A percentile compares a stretch with the other conserved stretches of the same genome.
Evolutionary conservation across 1,139 yeast species (phyloP).

Genomic region (Lodderomyces margitis): DNA sequence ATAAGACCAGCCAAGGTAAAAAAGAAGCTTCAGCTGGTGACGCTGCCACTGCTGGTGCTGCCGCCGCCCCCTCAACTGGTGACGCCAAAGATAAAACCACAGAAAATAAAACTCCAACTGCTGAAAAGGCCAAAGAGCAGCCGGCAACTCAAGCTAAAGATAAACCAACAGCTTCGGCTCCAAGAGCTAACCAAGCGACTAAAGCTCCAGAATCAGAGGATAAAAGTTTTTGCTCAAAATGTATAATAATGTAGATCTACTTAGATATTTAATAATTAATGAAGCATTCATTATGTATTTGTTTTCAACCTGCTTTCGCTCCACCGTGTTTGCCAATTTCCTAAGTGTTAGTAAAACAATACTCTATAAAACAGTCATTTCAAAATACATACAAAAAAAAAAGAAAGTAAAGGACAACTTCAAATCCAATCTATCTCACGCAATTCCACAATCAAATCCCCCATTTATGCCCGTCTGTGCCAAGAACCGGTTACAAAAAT

Average conservation of each 20-base stretch:
- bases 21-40: slow-evolving; percentile 31
- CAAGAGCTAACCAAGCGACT: slow-evolving; percentile 21
- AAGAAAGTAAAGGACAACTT: slow-evolving; percentile 4
- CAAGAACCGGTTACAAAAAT: slow-evolving; percentile 1
- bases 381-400: slow-evolving; percentile 10
- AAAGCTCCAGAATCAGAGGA: slow-evolving; percentile 20
- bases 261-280: slow-evolving; percentile 7
- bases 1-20: background rate
- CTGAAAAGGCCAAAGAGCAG: slow-evolving; percentile 12
- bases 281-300: too few relatives aligned
- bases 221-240: slow-evolving; percentile 27
- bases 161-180: slow-evolving; percentile 5
- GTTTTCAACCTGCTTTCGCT: background rate
- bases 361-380: background rate
- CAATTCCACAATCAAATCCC: slow-evolving; percentile 1
- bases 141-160: slow-evolving; percentile 5
- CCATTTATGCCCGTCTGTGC: background rate
- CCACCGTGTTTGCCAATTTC: background rate
- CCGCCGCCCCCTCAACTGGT: slow-evolving; percentile 10
- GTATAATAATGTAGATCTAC: slow-evolving; percentile 24
- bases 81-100: slow-evolving; percentile 7
- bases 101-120: slow-evolving; percentile 13
- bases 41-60: slow-evolving; percentile 25
- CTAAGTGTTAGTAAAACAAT: slow-evolving; percentile 4
- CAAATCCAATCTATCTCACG: slow-evolving; percentile 14